Evolutionary conservation across 2,329 filamentous ascomycete genomes (phyloP), one percentile per base, ranked within the genome.

Genomic region (Penicillium olsonii): DNA sequence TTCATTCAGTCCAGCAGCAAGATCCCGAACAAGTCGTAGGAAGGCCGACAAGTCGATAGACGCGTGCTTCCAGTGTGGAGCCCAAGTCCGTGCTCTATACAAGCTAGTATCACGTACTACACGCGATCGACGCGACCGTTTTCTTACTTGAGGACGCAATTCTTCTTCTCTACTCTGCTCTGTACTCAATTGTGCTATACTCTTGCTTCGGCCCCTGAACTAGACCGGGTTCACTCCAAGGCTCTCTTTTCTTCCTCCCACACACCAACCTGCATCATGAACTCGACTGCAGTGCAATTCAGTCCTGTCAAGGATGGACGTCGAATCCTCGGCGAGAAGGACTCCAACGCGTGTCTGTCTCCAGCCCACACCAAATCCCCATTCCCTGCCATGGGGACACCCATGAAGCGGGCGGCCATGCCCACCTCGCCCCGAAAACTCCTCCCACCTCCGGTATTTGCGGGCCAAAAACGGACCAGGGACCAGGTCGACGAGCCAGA

Each of bases 281-380:
- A 64, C 34, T 45, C 58, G 1, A 54, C 54, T 27, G 45, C 54
- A 35, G 42, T 61, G n/a, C 58, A 60, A 27, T 49, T 61, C 51
- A 73, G 65, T 48, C 66, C 69, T 4, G 48, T 65, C 47, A 70
- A 71, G 55, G 65, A 69, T 24, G 66, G 67, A 37, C 63, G 71
- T 59, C 71, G 64, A 39, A 66, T 72, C 44, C 67, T 74, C 45
- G 68, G 71, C 27, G 70, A 73, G 49, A 74, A 72, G 56, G 66
- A 68, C 49, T 53, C 65, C 57, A 74, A 74, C 69, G 67, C 70
- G 65, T 71, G 65, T 54, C 54, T 72, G 37, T 68, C 69, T 24
- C 67, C 67, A 20, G 61, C 62, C 33, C 52, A 54, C 33, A 50
- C 24, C 51, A 62, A 62, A 56, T 47, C 54, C 17, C 41, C 56